Conservation (phyloP, 2,329 filamentous ascomycete species). For the Microthyrium microscopicum region DNA sequence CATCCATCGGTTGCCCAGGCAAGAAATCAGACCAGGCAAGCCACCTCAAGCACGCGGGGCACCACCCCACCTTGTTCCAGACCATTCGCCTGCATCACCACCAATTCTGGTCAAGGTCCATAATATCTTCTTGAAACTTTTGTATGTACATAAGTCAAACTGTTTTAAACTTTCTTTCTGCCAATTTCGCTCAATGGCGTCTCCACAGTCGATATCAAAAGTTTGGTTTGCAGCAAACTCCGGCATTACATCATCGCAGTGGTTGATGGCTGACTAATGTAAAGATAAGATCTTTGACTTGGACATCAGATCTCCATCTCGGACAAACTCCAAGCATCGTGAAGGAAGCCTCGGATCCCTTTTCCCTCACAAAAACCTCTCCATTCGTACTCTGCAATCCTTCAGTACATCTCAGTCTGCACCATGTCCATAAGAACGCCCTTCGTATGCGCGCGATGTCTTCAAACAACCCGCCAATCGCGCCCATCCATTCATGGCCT, state of each 20-base stretch:
- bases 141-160: neutral
- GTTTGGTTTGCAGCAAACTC: no score
- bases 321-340: neutral
- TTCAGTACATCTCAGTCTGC: no score
- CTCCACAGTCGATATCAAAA: no score
- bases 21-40: neutral
- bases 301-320: neutral
- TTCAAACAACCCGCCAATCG: conserved; percentile 1
- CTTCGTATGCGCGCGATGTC: conserved; percentile 5
- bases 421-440: neutral
- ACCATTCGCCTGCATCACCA: neutral
- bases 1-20: neutral
- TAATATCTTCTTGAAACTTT: neutral
- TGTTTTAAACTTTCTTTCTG: no score
- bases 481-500: no score
- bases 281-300: neutral
- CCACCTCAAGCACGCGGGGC: neutral
- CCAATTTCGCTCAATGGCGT: no score
- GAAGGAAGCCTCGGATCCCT: neutral
- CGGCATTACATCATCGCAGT: no score
- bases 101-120: neutral
- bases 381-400: neutral
- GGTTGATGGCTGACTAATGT: neutral
- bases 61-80: no score
- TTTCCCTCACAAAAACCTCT: neutral